Evolutionary conservation across 108 stramenopile species (phyloP), one percentile per base, ranked within the genome.

Genomic region (Chaetoceros muelleri): DNA sequence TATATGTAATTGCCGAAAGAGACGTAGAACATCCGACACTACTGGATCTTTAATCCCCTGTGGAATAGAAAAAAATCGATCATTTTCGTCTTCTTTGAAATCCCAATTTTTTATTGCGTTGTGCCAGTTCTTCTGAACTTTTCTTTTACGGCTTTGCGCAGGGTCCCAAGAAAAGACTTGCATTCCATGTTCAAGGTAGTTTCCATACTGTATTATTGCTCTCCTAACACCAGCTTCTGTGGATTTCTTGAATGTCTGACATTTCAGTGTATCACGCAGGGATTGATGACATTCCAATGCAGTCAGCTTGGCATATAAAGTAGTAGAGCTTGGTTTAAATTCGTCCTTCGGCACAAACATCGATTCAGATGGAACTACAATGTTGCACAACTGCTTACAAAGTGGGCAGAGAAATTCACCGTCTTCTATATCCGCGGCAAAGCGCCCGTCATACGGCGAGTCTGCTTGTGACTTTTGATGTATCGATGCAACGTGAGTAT

Each of bases 321-420:
- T 10, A 13, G 34, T 10, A 40, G 8, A 5, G 13, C 13, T 13
- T 40, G 5, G 5, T 10, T 69, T 62, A 60, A 65, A 60, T 2
- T 54, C 64, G 25, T 73, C 67, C 48, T 55, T 64, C 17, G 30
- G 58, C 26, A 64, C 66, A 30, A 50, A 30, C 60, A 62, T 49
- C 19, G 50, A 46, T 26, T 93, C 80, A 46, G 86, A 75, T 10
- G 98, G 95, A 57, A 98, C 79, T 34, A 96, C 70, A 44, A 90
- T 80, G 62, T 98, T 98, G 30, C 88, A 89, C 1, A 98, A 81
- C 65, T 85, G 84, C 58, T 98, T 96, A 76, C 98, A 98, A 21
- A 98, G 74, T 0, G 98, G 98, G 64, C 98, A 98, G 3, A 98
- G 56, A 62, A 92, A 95, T 67, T 98, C 96, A 20, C 94, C 84